Conservation (phyloP, 2,329 filamentous ascomycete genomes). For the Colletotrichum brevisporum region DNA sequence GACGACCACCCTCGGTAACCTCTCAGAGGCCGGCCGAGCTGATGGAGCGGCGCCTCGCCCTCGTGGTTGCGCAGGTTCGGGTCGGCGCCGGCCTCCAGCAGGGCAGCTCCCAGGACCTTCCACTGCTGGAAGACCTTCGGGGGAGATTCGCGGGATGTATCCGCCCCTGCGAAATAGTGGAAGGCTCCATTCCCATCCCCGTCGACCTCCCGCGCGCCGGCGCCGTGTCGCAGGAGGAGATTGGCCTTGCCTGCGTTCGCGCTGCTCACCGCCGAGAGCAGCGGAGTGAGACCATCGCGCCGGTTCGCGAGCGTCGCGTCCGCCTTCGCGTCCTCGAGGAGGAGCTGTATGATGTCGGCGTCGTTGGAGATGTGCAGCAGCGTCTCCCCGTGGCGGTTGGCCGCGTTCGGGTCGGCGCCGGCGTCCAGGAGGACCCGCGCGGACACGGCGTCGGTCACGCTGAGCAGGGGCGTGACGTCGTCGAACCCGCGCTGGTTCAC, state of each 20-base stretch:
- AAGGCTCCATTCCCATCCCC: constrained; percentile 42
- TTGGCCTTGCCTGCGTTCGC: not conserved
- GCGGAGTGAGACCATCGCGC: not conserved
- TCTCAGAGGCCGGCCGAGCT: not conserved
- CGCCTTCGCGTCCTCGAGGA: constrained; percentile 4
- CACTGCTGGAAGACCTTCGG: not conserved
- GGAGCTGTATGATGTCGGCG: not conserved
- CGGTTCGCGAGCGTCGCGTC: not conserved
- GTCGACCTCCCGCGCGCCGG: constrained; percentile 42
- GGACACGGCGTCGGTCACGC: not conserved
- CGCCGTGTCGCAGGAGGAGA: constrained; percentile 32
- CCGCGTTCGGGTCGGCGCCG: constrained; percentile 45
- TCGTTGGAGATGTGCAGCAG: constrained; percentile 7
- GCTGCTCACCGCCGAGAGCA: not conserved
- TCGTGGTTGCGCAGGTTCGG: constrained; percentile 42
- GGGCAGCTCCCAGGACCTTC: not conserved
- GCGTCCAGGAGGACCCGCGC: constrained; percentile 42
- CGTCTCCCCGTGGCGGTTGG: constrained; percentile 22
- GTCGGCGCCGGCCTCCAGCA: constrained; percentile 43
- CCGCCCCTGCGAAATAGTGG: constrained; percentile 15
- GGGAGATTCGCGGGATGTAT: too few species aligned
- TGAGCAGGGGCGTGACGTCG: not conserved
- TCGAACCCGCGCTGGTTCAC: not conserved
- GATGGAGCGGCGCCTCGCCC: constrained; percentile 41
- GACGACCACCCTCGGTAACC: not conserved